These are phyloP conservation scores for Ophiostoma sp. DNA, from an alignment of 2,329 filamentous ascomycete species.

Conservation along the genomic window DNA sequence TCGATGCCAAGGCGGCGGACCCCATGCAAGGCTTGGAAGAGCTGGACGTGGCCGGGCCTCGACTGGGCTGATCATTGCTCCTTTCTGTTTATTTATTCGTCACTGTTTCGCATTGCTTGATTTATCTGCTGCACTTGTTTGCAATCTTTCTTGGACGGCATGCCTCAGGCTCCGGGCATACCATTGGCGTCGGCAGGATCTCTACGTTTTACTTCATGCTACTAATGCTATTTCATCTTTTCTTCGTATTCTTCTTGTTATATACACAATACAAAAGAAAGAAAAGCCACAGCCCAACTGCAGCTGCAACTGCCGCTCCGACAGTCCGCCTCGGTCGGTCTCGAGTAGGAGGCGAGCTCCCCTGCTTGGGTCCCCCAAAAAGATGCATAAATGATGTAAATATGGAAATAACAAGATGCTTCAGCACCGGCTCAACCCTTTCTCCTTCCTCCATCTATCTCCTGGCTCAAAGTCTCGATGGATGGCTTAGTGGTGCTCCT, in stretches of 20 bases:
- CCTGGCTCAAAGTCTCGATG: not conserved
- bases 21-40: conserved; percentile 95
- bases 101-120: not conserved
- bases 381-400: conserved; percentile 11
- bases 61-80: conserved; percentile 53
- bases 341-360: not conserved
- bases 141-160: not conserved
- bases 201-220: not conserved
- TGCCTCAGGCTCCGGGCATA: not conserved
- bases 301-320: not conserved
- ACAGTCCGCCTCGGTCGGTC: not conserved
- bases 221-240: not conserved
- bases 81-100: not conserved
- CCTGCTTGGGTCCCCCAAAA: conserved; percentile 12
- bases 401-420: conserved; percentile 5
- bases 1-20: conserved; percentile 57
- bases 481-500: conserved; percentile 28
- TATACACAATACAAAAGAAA: conserved; percentile 16
- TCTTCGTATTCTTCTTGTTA: conserved; percentile 12
- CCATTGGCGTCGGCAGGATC: conserved; percentile 7
- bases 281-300: not conserved
- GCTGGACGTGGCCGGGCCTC: conserved; percentile 88
- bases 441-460: not conserved
- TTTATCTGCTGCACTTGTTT: conserved; percentile 2
- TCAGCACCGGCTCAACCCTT: not conserved